Conservation (phyloP, 129 eudicot species). For the Lactuca sativa region DNA sequence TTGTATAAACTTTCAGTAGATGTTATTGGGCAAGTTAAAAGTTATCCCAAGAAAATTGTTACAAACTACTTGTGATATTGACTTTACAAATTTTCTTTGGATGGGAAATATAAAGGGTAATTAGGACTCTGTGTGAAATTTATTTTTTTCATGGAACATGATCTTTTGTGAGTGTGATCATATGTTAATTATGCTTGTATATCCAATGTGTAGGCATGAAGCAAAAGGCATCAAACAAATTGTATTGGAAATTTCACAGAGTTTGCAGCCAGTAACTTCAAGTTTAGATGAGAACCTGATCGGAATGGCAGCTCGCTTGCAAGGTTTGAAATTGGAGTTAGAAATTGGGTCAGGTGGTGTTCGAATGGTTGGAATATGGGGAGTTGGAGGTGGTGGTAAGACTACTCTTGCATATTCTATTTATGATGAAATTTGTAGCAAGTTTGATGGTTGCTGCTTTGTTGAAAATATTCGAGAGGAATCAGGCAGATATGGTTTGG, state of each 20-base stretch:
- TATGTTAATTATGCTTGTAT: too few relatives aligned
- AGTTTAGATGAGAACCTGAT: conserved; percentile 26
- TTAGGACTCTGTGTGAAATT: not conserved
- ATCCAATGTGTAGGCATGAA: too few relatives aligned
- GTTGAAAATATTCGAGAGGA: too few relatives aligned
- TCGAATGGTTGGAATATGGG: conserved; percentile 26
- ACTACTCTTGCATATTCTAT: conserved; percentile 21
- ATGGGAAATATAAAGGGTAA: not conserved
- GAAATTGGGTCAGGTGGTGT: not conserved
- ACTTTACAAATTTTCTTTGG: too few relatives aligned
- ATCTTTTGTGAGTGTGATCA: not conserved
- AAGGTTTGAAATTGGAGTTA: too few relatives aligned
- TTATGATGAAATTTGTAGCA: not conserved
- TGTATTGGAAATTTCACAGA: conserved; percentile 19
- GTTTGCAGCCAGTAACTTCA: conserved; percentile 2
- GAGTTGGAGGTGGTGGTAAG: conserved; percentile 42
- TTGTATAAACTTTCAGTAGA: too few relatives aligned
- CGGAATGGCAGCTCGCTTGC: conserved; percentile 24
- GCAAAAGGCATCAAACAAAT: conserved; percentile 17
- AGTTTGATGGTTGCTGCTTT: too few relatives aligned
- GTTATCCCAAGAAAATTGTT: too few relatives aligned
- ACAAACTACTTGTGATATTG: too few relatives aligned
- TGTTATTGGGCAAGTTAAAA: too few relatives aligned
- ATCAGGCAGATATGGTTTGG: conserved; percentile 8
- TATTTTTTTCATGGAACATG: not conserved